These are phyloP conservation scores for Passalora sequoiae DNA, from an alignment of 2,329 filamentous ascomycete genomes.

Conservation along the genomic window DNA sequence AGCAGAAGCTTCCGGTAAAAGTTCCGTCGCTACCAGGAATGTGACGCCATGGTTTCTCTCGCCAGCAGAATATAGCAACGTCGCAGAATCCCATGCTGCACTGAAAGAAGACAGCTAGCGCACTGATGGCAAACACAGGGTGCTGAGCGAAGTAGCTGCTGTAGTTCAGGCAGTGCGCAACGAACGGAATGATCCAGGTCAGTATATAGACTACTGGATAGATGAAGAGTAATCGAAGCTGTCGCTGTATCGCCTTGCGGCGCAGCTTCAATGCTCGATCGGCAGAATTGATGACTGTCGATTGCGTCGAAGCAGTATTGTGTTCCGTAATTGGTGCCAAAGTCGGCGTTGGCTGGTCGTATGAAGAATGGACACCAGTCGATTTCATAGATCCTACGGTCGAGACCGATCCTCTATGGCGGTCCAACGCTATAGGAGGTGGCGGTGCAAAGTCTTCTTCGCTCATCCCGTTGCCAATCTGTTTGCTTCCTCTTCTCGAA, in stretches of 20 bases:
- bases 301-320: constrained; percentile 5
- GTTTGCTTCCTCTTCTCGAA: constrained; percentile 28
- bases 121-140: constrained; percentile 53
- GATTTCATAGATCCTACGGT: constrained; percentile 20
- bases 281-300: constrained; percentile 13
- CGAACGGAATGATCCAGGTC: constrained; percentile 68
- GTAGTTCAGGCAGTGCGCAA: constrained; percentile 59
- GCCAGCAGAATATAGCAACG: constrained; percentile 60
- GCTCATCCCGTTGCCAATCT: constrained; percentile 16
- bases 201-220: constrained; percentile 69
- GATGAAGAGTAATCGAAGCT: constrained; percentile 67
- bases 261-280: constrained; percentile 16
- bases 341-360: constrained; percentile 10
- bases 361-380: constrained; percentile 13
- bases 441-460: constrained; percentile 28
- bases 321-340: constrained; percentile 26
- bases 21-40: constrained; percentile 43
- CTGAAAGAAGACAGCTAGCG: constrained; percentile 55
- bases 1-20: constrained; percentile 37
- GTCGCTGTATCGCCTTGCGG: constrained; percentile 37
- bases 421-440: constrained; percentile 4
- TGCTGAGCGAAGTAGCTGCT: constrained; percentile 47
- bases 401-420: constrained; percentile 23
- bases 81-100: constrained; percentile 64
- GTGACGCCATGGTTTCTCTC: constrained; percentile 67